Percentiles rank a stretch among this genome's conserved stretches.
phyloP scores from a whole-genome alignment of 306 rosid species.

The Vigna trinervia region DNA sequence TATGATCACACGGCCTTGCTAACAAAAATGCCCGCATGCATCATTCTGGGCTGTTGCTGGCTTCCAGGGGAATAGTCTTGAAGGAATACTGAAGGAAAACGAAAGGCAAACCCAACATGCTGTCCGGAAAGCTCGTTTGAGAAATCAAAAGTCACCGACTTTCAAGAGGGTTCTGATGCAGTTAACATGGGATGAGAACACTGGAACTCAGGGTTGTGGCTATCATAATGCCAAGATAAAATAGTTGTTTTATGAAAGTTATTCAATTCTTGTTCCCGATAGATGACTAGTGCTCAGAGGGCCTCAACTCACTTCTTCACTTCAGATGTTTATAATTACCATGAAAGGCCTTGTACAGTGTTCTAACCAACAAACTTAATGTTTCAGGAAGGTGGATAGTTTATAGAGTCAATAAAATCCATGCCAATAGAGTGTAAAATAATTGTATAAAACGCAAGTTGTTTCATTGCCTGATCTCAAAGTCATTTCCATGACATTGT shows the following conservation, averaged over 20 bases:
- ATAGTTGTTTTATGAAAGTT: conserved; percentile 8
- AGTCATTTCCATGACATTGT: conserved; percentile 40
- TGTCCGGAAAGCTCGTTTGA: conserved; percentile 72
- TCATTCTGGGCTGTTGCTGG: conserved; percentile 76
- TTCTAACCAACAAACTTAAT: conserved; percentile 37
- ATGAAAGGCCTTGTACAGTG: conserved; percentile 39
- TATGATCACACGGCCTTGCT: conserved; percentile 53
- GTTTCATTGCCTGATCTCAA: conserved; percentile 33
- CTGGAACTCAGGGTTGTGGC: conserved; percentile 32
- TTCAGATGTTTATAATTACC: conserved; percentile 36
- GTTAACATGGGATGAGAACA: conserved; percentile 38
- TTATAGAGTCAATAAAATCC: conserved; percentile 30
- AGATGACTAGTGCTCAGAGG: conserved; percentile 21
- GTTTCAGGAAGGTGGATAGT: conserved; percentile 42
- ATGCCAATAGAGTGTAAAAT: conserved; percentile 29
- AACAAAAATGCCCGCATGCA: conserved; percentile 59
- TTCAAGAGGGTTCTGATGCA: conserved; percentile 33
- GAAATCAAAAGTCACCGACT: conserved; percentile 45
- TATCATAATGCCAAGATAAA: conserved; percentile 8
- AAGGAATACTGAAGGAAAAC: conserved; percentile 81
- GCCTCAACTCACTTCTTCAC: neutral
- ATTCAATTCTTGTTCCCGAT: conserved; percentile 10
- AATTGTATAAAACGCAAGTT: conserved; percentile 37
- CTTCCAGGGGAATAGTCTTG: conserved; percentile 64
- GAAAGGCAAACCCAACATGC: conserved; percentile 79